phyloP scores from a whole-genome alignment of 1,284 basidiomycete genomes.

The Pyrrhoderma noxium region DNA sequence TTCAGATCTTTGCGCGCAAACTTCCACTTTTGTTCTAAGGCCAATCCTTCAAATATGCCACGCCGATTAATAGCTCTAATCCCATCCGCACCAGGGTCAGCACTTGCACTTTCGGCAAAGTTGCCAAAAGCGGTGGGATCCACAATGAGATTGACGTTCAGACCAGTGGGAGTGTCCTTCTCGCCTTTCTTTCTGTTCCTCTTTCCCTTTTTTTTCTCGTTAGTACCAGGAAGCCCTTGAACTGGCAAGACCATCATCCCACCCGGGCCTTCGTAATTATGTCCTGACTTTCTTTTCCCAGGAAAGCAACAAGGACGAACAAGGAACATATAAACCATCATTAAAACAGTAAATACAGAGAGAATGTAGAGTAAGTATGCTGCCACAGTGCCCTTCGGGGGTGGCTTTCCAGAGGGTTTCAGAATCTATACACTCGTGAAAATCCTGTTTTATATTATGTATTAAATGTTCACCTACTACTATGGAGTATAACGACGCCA shows the following conservation, averaged over 20 bases:
- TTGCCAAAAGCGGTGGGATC: conserved; percentile 52
- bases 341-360: conserved; percentile 44
- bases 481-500: conserved; percentile 55
- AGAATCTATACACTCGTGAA: conserved; percentile 37
- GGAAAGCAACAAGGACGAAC: conserved; percentile 49
- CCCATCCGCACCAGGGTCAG: conserved; percentile 20
- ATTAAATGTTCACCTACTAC: conserved; percentile 30
- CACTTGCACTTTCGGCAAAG: conserved; percentile 25
- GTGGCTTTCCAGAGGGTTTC: conserved; percentile 45
- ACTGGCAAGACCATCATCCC: conserved; percentile 66
- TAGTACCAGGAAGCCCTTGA: conserved; percentile 35
- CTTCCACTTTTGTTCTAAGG: conserved; percentile 58
- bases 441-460: neutral
- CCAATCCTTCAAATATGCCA: conserved; percentile 51
- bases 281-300: conserved; percentile 23
- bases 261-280: conserved; percentile 27
- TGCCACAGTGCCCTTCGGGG: conserved; percentile 47
- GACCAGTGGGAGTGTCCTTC: conserved; percentile 31
- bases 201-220: conserved; percentile 28
- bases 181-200: conserved; percentile 26
- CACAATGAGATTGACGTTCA: conserved; percentile 67
- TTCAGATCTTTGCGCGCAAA: conserved; percentile 45
- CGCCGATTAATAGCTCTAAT: conserved; percentile 25
- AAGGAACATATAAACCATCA: conserved; percentile 47
- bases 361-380: conserved; percentile 52